Evolutionary conservation across 768 basidiomycete genomes (phyloP), one percentile per base, ranked within the genome.

Genomic region (Coprinopsis strossmayeri): DNA sequence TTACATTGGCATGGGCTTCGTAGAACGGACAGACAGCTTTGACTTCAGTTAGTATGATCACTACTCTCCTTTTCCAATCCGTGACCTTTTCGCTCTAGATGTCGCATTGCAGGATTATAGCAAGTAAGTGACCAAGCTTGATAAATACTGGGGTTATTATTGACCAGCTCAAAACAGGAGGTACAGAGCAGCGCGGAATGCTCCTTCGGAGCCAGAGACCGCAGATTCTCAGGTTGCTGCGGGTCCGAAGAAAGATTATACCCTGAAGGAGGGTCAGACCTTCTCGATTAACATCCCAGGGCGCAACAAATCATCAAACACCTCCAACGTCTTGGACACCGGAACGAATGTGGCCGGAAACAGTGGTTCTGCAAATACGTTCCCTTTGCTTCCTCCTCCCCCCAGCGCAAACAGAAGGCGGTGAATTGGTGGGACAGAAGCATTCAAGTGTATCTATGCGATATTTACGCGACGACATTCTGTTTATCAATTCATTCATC

Each of bases 231-330:
- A 69, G 15, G 68, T 67, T 49, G 61, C 77, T 1, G 84, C 87
- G n/a, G 90, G 85, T 9, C 89, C 91, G 1, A 92, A 91, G 72
- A 90, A 91, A 64, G 93, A 97, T 57, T 96, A 92, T 65, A 87
- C 87, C 32, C 68, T 97, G 56, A 96, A 95, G 64, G 91, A 92
- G 56, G 93, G 93, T 7, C 90, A 97, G 63, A 96, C 93, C 0
- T 94, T 97, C 64, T 84, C 86, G 3, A 95, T 97, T 55, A 71
- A 79, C 27, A 90, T 96, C 51, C 94, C 93, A 5, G 91, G 92
- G n/a, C 80, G 84, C 46, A 69, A 64, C 48, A 76, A 75, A 61
- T 51, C 66, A 15, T 53, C 64, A 4, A 66, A 64, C 27, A 54
- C 62, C 17, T 61, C 65, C 4, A 72, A 61, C 53, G 57, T 79